phyloP scores from a whole-genome alignment of 2,329 filamentous ascomycete species.

The Pseudogymnoascus sp. region DNA sequence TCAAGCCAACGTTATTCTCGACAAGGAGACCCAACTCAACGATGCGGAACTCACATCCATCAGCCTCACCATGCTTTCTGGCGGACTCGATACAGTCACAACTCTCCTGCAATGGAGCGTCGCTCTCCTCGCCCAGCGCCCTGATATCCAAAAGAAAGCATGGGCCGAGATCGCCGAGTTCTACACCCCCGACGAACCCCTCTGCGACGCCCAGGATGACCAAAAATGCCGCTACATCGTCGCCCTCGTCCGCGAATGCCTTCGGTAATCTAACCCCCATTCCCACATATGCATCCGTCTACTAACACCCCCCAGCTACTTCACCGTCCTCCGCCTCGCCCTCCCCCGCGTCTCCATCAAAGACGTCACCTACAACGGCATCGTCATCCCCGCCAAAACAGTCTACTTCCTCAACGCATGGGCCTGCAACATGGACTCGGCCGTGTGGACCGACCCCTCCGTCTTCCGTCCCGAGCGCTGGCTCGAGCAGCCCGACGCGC shows the following conservation, averaged over 20 bases:
- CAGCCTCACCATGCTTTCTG: conserved; percentile 59
- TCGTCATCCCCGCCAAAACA: conserved; percentile 51
- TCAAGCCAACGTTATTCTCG: conserved; percentile 56
- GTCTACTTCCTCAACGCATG: conserved; percentile 59
- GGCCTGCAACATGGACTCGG: conserved; percentile 58
- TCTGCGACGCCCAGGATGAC: conserved; percentile 54
- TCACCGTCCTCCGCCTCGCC: conserved; percentile 53
- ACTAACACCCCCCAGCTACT: conserved; percentile 37
- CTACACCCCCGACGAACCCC: conserved; percentile 42
- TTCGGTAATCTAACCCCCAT: conserved; percentile 33
- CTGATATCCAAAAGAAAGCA: conserved; percentile 55
- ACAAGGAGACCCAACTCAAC: conserved; percentile 54
- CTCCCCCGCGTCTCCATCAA: conserved; percentile 53
- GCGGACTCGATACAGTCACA: conserved; percentile 58
- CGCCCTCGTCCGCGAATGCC: conserved; percentile 54
- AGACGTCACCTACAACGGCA: conserved; percentile 49
- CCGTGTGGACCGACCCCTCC: conserved; percentile 50
- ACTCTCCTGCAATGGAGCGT: conserved; percentile 59
- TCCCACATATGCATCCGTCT: background rate
- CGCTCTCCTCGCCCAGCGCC: conserved; percentile 48
- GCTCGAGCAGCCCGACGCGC: conserved; percentile 51
- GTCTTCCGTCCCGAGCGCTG: conserved; percentile 54
- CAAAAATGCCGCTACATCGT: conserved; percentile 55
- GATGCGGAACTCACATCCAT: conserved; percentile 56
- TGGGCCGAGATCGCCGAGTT: conserved; percentile 46